Base-by-base conservation (phyloP, 805 yeast genomes). In the Starmerella etchellsii region DNA sequence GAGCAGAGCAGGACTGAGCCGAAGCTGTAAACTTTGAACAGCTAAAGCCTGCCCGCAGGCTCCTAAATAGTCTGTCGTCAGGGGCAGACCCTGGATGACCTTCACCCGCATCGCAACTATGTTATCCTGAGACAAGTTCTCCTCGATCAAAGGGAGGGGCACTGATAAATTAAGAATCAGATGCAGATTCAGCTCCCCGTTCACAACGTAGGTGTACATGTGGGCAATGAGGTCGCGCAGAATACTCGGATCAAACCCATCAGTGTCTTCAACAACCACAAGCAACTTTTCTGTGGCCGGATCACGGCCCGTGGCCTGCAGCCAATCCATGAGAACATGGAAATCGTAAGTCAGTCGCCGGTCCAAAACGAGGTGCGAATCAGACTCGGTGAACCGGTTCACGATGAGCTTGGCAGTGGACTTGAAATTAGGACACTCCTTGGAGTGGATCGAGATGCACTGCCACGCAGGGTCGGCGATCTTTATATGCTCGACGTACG, bases 231-330 rank as follows among this genome's bases (percentile, higher is more conserved):
- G 44, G 3, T 51, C 55, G 1, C 59, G 32, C 4, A 64, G 37
- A 2, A 63, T 44, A 2, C 43, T 38, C 2, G 46, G 39, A 4
- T 57, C 59, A 46, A 63, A 65, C 9, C 64, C 54, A 24, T 63
- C 67, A 3, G 65, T 58, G 43, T 64, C 67, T 21, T 64, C 65
- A 2, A 64, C 41, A 13, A 58, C 41, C 9, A 60, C 58, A 19
- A 63, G 39, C 29, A 58, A 40, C 1, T 37, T 31, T 15, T 42
- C 35, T 8, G 43, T 13, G 8, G 39, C 25, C 21, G 42, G 19
- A 4, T 18, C 14, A 9, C 10, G 5, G n/a, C 22, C 24, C 19
- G 44, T 46, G 9, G 27, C 36, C 14, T 32, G 29, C n/a, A 53
- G 48, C 62, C 64, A 62, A 18, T 60, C 61, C 7, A 40, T 53